Percentiles rank a stretch among this genome's conserved stretches.
Evolutionary conservation across 495 filamentous ascomycete genomes (phyloP).

Genomic region (Platismatia glauca): DNA sequence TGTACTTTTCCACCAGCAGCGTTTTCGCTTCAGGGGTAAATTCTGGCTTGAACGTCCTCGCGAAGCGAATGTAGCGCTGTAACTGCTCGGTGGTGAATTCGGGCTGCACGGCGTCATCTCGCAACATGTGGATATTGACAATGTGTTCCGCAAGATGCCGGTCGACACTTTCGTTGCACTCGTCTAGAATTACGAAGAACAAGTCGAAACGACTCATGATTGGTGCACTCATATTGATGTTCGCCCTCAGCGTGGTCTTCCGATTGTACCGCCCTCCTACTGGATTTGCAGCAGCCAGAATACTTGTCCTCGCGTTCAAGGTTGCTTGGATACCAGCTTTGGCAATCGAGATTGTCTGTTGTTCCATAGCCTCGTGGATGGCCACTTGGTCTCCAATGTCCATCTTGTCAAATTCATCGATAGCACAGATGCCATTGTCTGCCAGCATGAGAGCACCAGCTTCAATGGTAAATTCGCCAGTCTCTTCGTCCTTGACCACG

Average conservation of each 20-base stretch:
- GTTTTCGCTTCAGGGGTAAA: slow-evolving; percentile 82
- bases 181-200: slow-evolving; percentile 97
- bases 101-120: slow-evolving; percentile 81
- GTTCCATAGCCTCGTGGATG: slow-evolving; percentile 99
- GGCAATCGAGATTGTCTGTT: slow-evolving; percentile 98
- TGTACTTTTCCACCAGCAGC: slow-evolving; percentile 85
- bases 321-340: slow-evolving; percentile 99
- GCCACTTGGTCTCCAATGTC: slow-evolving; percentile 95
- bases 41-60: slow-evolving; percentile 85
- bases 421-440: slow-evolving; percentile 93
- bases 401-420: slow-evolving; percentile 99
- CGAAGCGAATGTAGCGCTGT: slow-evolving; percentile 95
- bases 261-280: slow-evolving; percentile 95
- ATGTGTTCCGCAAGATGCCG: slow-evolving; percentile 90
- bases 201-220: slow-evolving; percentile 99
- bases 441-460: slow-evolving; percentile 97
- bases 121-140: slow-evolving; percentile 83
- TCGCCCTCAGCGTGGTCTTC: slow-evolving; percentile 82
- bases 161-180: slow-evolving; percentile 87
- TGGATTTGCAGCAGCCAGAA: slow-evolving; percentile 93
- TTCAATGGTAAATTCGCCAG: slow-evolving; percentile 97
- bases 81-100: slow-evolving; percentile 95
- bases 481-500: slow-evolving; percentile 96
- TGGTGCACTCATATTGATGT: slow-evolving; percentile 96
- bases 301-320: slow-evolving; percentile 87